Percentiles rank a stretch among this genome's conserved stretches.
Conservation (phyloP, 331 rosid species). For the Saraca asoca region DNA sequence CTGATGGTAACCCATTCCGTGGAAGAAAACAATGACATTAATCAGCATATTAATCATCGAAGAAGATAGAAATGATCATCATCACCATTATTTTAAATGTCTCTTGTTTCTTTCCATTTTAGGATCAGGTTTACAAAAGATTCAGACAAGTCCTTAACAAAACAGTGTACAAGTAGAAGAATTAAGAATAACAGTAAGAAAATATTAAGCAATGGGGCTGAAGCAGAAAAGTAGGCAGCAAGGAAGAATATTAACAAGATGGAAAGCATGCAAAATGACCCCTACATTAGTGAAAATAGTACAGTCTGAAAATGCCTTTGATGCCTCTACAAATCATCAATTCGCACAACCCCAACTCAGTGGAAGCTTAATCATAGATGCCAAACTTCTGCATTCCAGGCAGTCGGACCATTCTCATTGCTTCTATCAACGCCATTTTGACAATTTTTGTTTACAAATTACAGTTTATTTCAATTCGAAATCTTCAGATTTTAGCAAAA, state of each 20-base stretch:
- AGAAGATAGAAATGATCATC: neutral
- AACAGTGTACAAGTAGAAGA: neutral
- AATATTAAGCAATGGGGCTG: too few relatives aligned
- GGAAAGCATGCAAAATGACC: too few relatives aligned
- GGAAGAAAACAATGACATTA: constrained; percentile 27
- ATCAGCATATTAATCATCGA: constrained; percentile 16
- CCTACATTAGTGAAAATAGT: too few relatives aligned
- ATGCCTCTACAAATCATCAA: too few relatives aligned
- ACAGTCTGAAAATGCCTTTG: too few relatives aligned
- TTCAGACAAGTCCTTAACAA: constrained; percentile 9
- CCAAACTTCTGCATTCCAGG: too few relatives aligned
- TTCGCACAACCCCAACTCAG: too few relatives aligned
- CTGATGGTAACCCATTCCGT: constrained; percentile 26
- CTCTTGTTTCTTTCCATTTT: neutral
- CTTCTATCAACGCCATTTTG: neutral
- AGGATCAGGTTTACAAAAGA: constrained; percentile 12
- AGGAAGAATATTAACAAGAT: too few relatives aligned
- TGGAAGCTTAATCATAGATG: too few relatives aligned
- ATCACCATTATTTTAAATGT: neutral
- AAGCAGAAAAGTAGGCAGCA: too few relatives aligned
- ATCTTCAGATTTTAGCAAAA: neutral
- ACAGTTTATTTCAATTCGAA: constrained; percentile 2
- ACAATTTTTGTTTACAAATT: neutral
- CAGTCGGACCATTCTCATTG: too few relatives aligned
- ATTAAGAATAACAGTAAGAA: neutral